Evolutionary conservation across 257 asterid species (phyloP), one percentile per base, ranked within the genome.

Genomic region (Rubia yunnanensis): DNA sequence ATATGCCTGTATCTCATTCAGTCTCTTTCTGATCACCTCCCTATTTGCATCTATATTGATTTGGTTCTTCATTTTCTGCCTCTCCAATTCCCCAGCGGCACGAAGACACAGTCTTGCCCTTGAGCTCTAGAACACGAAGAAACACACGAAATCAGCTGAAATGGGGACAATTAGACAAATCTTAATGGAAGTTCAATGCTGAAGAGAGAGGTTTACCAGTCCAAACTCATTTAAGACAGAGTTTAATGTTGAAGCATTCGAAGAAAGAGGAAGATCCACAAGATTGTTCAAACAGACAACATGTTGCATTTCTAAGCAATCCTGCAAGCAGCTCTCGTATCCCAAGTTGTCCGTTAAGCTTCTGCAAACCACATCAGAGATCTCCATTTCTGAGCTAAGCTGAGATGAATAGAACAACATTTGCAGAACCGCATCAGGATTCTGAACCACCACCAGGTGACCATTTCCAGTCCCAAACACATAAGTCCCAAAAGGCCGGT

Each of bases 71-170:
- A 59, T 71, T 65, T 88, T 91, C 77, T 84, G 87, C 80, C 80
- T 77, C 82, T 88, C 96, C 70, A 78, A 55, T 64, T 86, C 92
- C 20, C 96, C 95, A 1, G 94, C 94, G 4, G 98, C 96, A 17
- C 94, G 94, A 46, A 91, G 86, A 70, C 98, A 88, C 76, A 91
- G 31, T 50, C 95, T 72, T 30, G 94, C 95, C 74, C 80, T 77
- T 26, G 91, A 79, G 55, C 85, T 79, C 98, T 91, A 82, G 63
- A 50, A 80, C 70, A 77, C 23, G 35, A 28, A 62, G 3, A 15
- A 61, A 3, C 38, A 54, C 13, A 39, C 18, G n/a, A 38, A 63
- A n/a, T 70, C 64, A 63, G 68, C 13, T 34, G 32, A 61, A 60
- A 36, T 61, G 17, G 1, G 10, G n/a, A n/a, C n/a, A n/a, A n/a